Conservation (phyloP, 805 yeast genomes). For the Pichia occidentalis region DNA sequence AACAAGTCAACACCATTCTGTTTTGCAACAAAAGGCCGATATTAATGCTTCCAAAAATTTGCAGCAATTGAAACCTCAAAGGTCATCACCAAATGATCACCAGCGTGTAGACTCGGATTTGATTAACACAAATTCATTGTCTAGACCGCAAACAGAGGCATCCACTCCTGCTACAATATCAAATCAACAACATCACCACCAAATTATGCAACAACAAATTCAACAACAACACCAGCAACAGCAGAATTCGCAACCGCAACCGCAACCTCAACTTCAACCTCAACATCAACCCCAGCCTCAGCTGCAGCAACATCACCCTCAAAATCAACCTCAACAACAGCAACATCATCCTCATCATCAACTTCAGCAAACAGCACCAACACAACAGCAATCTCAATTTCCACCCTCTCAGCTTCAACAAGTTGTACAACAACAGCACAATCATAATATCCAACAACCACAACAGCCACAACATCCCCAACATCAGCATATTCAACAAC, state of each 20-base stretch:
- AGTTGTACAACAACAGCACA: conserved; percentile 16
- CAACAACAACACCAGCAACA: conserved; percentile 5
- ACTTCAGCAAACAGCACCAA: conserved; percentile 12
- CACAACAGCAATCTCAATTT: conserved; percentile 16
- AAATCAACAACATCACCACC: conserved; percentile 9
- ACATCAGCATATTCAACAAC: conserved; percentile 16
- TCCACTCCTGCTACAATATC: conserved; percentile 2
- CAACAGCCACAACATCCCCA: conserved; percentile 16
- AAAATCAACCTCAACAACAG: conserved; percentile 20
- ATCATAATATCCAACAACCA: conserved; percentile 15
- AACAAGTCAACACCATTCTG: neutral
- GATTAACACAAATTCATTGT: conserved; percentile 2
- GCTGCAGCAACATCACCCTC: too few relatives aligned
- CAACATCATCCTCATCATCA: conserved; percentile 15
- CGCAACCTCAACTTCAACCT: neutral
- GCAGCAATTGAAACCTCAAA: conserved; percentile 9
- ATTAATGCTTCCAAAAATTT: too few relatives aligned
- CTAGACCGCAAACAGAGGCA: conserved; percentile 5
- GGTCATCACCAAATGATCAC: conserved; percentile 6
- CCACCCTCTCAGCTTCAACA: conserved; percentile 19
- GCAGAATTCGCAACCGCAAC: too few relatives aligned
- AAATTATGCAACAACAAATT: conserved; percentile 6
- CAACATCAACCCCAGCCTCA: conserved; percentile 3
- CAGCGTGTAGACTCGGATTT: conserved; percentile 5
- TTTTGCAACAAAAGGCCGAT: conserved; percentile 10